A percentile compares a stretch with the other conserved stretches of the same genome.
phyloP scores from a whole-genome alignment of 129 eudicot genomes.

The Tagetes erecta region DNA sequence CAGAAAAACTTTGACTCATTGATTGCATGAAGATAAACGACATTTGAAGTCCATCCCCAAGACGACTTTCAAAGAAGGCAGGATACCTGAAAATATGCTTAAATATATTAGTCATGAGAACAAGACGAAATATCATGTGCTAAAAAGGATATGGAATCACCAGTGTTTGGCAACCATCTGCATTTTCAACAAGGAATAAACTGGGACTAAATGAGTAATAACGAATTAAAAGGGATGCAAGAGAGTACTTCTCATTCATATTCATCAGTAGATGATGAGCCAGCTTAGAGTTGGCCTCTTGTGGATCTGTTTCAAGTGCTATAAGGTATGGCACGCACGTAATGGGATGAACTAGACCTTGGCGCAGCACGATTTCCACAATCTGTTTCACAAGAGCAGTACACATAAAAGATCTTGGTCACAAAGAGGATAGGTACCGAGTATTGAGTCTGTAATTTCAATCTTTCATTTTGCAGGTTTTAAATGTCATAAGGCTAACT shows the following conservation, averaged over 20 bases:
- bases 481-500: background rate
- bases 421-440: background rate
- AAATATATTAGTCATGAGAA: constrained; percentile 30
- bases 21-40: constrained; percentile 81
- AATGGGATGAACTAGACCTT: constrained; percentile 97
- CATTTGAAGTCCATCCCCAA: constrained; percentile 97
- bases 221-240: constrained; percentile 15
- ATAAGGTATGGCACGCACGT: constrained; percentile 93
- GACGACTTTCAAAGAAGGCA: constrained; percentile 91
- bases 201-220: constrained; percentile 1
- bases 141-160: background rate
- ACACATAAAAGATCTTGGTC: constrained; percentile 8
- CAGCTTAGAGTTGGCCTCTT: constrained; percentile 80
- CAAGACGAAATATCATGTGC: background rate
- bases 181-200: background rate
- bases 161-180: background rate
- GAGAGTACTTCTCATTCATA: constrained; percentile 90
- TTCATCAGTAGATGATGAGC: constrained; percentile 96
- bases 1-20: constrained; percentile 51
- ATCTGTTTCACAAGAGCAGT: constrained; percentile 45
- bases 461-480: background rate
- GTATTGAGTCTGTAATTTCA: background rate
- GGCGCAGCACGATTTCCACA: constrained; percentile 84
- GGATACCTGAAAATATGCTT: constrained; percentile 73
- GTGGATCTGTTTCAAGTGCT: constrained; percentile 95